These are phyloP conservation scores for Breynia disticha DNA, from an alignment of 441 rosid species.

Conservation along the genomic window DNA sequence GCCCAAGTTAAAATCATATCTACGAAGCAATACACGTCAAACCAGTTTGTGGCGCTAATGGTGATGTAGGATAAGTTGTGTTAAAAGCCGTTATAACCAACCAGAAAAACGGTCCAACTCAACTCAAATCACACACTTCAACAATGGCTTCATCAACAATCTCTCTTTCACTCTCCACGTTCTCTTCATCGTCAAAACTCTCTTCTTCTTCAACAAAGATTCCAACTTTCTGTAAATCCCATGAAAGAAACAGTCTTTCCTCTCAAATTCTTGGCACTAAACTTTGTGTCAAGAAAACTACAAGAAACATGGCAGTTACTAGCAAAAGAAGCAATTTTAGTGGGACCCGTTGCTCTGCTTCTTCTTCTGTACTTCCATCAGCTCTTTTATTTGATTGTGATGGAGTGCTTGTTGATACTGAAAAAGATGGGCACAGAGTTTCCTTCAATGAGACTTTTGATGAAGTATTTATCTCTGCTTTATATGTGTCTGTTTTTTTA, in stretches of 20 bases:
- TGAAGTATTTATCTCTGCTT: slow-evolving; percentile 33
- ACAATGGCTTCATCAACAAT: slow-evolving; percentile 23
- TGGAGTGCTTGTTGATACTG: slow-evolving; percentile 94
- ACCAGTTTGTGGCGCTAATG: slow-evolving; percentile 8
- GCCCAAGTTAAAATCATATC: too few relatives aligned
- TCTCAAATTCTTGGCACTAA: slow-evolving; percentile 21
- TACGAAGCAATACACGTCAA: background rate
- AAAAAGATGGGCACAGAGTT: slow-evolving; percentile 89
- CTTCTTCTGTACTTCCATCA: slow-evolving; percentile 49
- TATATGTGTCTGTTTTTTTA: background rate
- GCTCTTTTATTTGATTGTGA: slow-evolving; percentile 91
- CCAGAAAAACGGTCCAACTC: background rate
- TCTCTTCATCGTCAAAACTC: slow-evolving; percentile 13
- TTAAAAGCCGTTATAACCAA: slow-evolving; percentile 12
- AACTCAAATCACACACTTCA: background rate
- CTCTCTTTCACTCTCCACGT: slow-evolving; percentile 27
- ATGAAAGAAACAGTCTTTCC: slow-evolving; percentile 11
- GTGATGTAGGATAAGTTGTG: slow-evolving; percentile 14
- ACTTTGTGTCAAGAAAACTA: slow-evolving; percentile 9
- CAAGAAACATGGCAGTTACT: slow-evolving; percentile 7
- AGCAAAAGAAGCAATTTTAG: slow-evolving; percentile 10
- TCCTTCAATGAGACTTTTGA: slow-evolving; percentile 89
- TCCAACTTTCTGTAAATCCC: slow-evolving; percentile 8
- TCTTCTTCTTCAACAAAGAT: slow-evolving; percentile 10
- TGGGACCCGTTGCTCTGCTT: slow-evolving; percentile 33